phyloP scores from a whole-genome alignment of 169 alveolate genomes.

The Cryptosporidium sp. region DNA sequence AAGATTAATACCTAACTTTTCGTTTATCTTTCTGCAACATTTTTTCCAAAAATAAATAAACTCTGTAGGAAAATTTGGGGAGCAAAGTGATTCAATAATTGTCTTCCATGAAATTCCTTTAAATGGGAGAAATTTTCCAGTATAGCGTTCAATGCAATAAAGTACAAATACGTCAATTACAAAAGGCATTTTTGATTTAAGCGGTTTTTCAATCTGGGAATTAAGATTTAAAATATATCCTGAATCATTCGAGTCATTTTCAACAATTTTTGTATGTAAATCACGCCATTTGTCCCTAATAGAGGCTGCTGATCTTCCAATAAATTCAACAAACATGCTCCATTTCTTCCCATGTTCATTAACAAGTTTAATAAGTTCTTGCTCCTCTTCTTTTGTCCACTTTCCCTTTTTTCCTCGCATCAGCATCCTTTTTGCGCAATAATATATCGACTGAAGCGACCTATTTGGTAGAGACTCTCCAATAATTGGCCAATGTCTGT shows the following conservation, averaged over 20 bases:
- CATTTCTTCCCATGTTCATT: constrained; percentile 47
- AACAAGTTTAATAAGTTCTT: constrained; percentile 62
- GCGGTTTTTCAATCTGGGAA: background rate
- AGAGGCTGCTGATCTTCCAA: constrained; percentile 76
- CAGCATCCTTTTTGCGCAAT: constrained; percentile 67
- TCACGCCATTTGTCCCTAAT: constrained; percentile 76
- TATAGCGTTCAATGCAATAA: constrained; percentile 66
- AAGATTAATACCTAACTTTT: constrained; percentile 14
- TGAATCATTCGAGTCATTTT: background rate
- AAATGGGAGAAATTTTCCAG: constrained; percentile 60
- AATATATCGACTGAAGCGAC: constrained; percentile 66
- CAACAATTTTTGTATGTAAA: constrained; percentile 31
- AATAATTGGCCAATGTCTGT: constrained; percentile 69
- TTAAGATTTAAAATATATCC: no score
- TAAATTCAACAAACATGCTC: constrained; percentile 66
- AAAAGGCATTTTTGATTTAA: constrained; percentile 61
- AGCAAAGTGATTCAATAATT: constrained; percentile 32
- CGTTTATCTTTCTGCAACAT: constrained; percentile 29
- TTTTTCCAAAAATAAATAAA: constrained; percentile 54
- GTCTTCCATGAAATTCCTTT: constrained; percentile 74
- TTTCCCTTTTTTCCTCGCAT: constrained; percentile 59
- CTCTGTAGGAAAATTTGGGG: constrained; percentile 43
- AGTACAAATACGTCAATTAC: constrained; percentile 51
- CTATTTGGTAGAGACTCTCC: constrained; percentile 67
- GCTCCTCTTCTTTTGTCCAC: constrained; percentile 72